These are phyloP conservation scores for Carnegiea gigantea DNA, from an alignment of 179 eudicot genomes.

Conservation along the genomic window DNA sequence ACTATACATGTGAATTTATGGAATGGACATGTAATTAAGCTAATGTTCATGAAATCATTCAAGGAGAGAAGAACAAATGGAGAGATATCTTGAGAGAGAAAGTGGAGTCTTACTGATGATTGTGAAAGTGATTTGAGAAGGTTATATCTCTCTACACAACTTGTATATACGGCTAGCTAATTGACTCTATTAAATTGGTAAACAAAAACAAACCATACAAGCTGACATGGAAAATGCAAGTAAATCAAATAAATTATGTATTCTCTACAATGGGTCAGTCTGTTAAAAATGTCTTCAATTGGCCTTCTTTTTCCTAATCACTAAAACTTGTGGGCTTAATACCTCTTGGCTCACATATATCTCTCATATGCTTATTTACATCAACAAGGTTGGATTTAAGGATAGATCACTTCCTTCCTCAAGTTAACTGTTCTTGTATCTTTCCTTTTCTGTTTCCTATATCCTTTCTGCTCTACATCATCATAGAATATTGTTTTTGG, in stretches of 20 bases:
- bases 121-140: neutral
- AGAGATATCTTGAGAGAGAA: neutral
- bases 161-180: neutral
- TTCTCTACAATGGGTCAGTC: neutral
- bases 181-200: neutral
- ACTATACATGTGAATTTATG: neutral
- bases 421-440: too few species aligned
- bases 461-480: too few species aligned
- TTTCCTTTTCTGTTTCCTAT: too few species aligned
- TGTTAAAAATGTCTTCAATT: neutral
- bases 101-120: neutral
- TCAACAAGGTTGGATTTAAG: neutral
- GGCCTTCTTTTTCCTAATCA: neutral
- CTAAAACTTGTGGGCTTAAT: neutral
- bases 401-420: too few species aligned
- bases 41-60: neutral
- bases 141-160: neutral
- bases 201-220: neutral
- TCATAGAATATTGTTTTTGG: too few species aligned
- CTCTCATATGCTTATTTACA: neutral
- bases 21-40: too few species aligned
- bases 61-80: neutral
- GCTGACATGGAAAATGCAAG: neutral
- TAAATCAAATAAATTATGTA: too few species aligned
- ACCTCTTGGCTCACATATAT: neutral